These are phyloP conservation scores for Lecanicillium sp. DNA, from an alignment of 2,329 filamentous ascomycete genomes.

Conservation along the genomic window DNA sequence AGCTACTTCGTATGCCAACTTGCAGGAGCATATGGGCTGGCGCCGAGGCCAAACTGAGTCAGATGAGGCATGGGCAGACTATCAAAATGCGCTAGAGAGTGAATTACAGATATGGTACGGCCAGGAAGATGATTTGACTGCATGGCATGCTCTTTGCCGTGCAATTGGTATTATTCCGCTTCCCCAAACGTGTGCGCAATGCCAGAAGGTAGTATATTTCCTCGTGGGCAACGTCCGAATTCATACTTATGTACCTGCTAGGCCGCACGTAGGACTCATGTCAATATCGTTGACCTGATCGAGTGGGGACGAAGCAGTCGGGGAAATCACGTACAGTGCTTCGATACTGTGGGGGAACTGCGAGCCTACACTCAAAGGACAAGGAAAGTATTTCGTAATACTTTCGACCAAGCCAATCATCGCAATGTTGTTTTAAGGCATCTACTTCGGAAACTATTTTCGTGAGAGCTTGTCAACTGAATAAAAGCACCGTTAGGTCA, in stretches of 20 bases:
- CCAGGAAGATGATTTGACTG: constrained; percentile 5
- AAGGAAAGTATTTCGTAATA: not conserved
- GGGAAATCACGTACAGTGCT: constrained; percentile 1
- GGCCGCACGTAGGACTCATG: constrained; percentile 7
- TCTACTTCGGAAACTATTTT: not conserved
- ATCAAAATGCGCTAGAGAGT: constrained; percentile 5
- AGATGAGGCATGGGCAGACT: not conserved
- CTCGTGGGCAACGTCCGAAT: not conserved
- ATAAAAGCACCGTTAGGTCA: not conserved
- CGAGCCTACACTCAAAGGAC: constrained; percentile 2
- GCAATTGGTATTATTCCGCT: constrained; percentile 3
- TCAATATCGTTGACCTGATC: constrained; percentile 13
- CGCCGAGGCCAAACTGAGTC: not conserved
- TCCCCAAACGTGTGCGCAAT: not conserved
- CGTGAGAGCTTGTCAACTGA: not conserved
- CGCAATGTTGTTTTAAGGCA: not conserved
- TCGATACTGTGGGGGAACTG: not conserved
- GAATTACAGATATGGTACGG: constrained; percentile 7
- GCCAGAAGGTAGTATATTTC: not conserved
- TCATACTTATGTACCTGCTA: not conserved
- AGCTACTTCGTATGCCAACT: not conserved
- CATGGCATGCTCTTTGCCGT: constrained; percentile 8
- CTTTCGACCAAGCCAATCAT: not conserved
- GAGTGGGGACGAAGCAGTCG: constrained; percentile 15
- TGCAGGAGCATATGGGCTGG: not conserved